Conservation (phyloP, 1,284 basidiomycete species). For the Ganoderma sinense region DNA sequence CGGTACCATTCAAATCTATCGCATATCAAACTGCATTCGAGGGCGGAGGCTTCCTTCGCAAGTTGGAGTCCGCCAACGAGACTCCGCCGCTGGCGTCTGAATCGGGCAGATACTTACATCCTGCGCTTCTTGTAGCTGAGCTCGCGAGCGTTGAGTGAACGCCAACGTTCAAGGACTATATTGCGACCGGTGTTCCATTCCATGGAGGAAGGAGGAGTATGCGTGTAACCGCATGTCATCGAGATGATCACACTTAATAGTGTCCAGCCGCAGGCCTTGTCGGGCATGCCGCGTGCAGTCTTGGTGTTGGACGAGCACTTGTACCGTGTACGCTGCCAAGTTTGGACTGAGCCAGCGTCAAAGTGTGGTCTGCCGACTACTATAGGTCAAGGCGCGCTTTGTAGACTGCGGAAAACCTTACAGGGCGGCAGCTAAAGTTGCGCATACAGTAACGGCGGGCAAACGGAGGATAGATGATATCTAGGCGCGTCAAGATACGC, state of each 20-base stretch:
- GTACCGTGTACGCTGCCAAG: background rate
- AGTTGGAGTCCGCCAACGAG: background rate
- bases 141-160: too few relatives aligned
- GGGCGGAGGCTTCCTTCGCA: background rate
- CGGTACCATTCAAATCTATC: background rate
- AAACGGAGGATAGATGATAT: background rate
- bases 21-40: background rate
- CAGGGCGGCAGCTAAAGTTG: background rate
- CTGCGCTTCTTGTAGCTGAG: background rate
- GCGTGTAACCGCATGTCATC: too few relatives aligned
- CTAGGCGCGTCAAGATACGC: background rate
- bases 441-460: background rate
- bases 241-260: too few relatives aligned
- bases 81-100: background rate
- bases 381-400: background rate
- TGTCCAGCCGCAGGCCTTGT: too few relatives aligned
- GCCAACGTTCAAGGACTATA: too few relatives aligned
- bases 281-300: too few relatives aligned
- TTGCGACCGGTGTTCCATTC: background rate
- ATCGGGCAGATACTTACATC: background rate
- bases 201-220: too few relatives aligned
- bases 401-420: background rate
- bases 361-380: background rate
- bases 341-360: background rate
- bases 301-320: too few relatives aligned